Conservation (phyloP, 2,329 filamentous ascomycete species). For the Hysterium pulicare region DNA sequence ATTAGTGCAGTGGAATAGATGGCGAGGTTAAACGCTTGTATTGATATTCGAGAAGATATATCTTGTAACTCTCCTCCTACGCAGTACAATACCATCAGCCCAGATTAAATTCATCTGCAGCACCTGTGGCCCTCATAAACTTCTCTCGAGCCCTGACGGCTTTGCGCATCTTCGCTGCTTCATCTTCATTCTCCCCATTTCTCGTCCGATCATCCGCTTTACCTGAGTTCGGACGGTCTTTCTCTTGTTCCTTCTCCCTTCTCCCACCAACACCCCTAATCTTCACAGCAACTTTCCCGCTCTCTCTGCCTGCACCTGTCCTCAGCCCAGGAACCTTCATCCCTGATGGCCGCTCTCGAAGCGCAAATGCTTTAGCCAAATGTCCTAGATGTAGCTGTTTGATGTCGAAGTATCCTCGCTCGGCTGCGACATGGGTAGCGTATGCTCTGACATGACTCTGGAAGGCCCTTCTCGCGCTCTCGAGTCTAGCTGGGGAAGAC, state of each 20-base stretch:
- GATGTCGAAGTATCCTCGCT: slow-evolving; percentile 87
- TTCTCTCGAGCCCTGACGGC: slow-evolving; percentile 47
- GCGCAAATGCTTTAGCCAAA: slow-evolving; percentile 85
- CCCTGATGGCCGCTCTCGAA: slow-evolving; percentile 82
- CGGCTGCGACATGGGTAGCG: slow-evolving; percentile 83
- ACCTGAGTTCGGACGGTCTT: slow-evolving; percentile 32
- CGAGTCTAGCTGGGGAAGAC: slow-evolving; percentile 65
- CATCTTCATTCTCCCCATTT: slow-evolving; percentile 50
- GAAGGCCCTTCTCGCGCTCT: slow-evolving; percentile 79
- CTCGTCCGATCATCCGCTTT: slow-evolving; percentile 36
- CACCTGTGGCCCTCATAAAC: slow-evolving; percentile 50
- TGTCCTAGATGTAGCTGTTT: slow-evolving; percentile 88
- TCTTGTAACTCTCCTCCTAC: too few species aligned
- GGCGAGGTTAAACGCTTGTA: too few species aligned
- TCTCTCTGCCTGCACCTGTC: slow-evolving; percentile 39
- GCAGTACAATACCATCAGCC: slow-evolving; percentile 47
- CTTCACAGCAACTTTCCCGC: slow-evolving; percentile 31
- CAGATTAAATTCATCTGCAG: slow-evolving; percentile 66
- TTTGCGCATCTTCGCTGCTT: slow-evolving; percentile 62
- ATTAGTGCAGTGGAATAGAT: too few species aligned
- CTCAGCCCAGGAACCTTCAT: slow-evolving; percentile 58
- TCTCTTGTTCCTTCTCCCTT: slow-evolving; percentile 33
- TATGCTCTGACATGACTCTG: slow-evolving; percentile 93
- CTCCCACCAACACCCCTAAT: slow-evolving; percentile 34
- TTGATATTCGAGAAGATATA: too few species aligned